Evolutionary conservation across 768 basidiomycete species (phyloP), one percentile per base, ranked within the genome.

Genomic region (Boletus rufocinnamomeus): DNA sequence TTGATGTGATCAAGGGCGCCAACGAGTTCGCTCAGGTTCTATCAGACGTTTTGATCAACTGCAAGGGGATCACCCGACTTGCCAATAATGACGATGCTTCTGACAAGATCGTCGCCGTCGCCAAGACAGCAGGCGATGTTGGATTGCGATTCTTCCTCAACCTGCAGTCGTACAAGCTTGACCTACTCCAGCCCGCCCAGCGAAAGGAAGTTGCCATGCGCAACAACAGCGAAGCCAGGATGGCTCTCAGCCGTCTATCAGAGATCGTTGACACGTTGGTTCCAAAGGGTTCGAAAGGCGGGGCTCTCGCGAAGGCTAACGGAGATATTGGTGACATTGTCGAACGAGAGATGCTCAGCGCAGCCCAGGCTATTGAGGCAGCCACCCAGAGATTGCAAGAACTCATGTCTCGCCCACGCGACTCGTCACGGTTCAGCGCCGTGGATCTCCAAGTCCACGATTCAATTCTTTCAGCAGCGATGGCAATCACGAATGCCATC

Each of bases 401-500:
- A 63, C 88, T 99, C 71, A 97, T 98, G 83, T 79, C 88, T 27
- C 89, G 95, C 30, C 95, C 95, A 5, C 88, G 88, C 59, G 94
- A 97, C 73, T 84, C 89, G 1, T 80, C 81, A n/a, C 86, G 92
- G 52, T 93, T 88, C 81, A 93, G 85, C 60, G 91, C 93, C 8
- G 82, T 98, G 55, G 96, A 99, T 70, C 73, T 98, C 5, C 92
- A 98, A 74, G 96, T 99, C 46, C 97, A 99, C 78, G 97, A 99
- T 72, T 92, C 97, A 14, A 99, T 99, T 69, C 84, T 99, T 44
- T 80, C 89, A 16, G 88, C 96, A 9, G 93, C 97, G 6, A 83
- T 98, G 78, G 94, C 92, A 6, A 98, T 98, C 78, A 98, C 97
- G 17, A 91, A 77, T 68, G 96, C 96, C 30, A 99, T 99, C 68